Conservation (phyloP, 2,329 filamentous ascomycete species). For the Aureobasidium sp. region DNA sequence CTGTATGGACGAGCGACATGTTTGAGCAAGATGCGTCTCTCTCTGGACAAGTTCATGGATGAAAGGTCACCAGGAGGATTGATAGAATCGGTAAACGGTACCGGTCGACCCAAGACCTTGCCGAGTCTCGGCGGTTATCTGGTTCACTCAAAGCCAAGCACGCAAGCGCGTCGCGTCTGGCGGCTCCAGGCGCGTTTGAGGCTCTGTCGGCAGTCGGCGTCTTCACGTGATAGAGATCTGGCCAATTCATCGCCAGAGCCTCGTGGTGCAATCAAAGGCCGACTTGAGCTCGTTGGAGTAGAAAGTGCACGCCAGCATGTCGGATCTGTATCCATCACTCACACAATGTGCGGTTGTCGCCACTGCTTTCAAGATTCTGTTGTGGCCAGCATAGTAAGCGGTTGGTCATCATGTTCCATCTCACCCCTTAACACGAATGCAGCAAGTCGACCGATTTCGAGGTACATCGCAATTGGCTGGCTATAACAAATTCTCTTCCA, state of each 20-base stretch:
- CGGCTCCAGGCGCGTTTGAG: not conserved
- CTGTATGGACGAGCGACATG: not conserved
- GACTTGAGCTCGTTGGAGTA: not conserved
- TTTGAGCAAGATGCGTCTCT: not conserved
- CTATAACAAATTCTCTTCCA: constrained; percentile 84
- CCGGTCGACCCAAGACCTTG: not conserved
- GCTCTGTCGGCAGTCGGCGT: not conserved
- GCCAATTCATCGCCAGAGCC: constrained; percentile 1
- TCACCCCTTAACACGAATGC: constrained; percentile 18
- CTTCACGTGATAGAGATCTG: constrained; percentile 7
- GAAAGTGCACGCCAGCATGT: constrained; percentile 45
- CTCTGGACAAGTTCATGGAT: not conserved
- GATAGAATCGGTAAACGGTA: not conserved
- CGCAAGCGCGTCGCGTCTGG: not conserved
- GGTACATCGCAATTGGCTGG: constrained; percentile 97
- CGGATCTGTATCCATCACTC: constrained; percentile 77
- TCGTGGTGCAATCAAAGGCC: not conserved
- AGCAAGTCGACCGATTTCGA: constrained; percentile 99
- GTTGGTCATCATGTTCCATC: constrained; percentile 12
- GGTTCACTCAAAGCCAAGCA: not conserved
- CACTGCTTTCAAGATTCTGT: constrained; percentile 79
- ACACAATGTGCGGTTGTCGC: constrained; percentile 79
- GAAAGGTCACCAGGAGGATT: not conserved
- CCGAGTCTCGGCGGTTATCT: not conserved
- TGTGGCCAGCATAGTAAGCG: constrained; percentile 89